Evolutionary conservation across 225 moss, liverwort and hornwort genomes (phyloP), one percentile per base, ranked within the genome.

Genomic region (Sphagnum contortum): DNA sequence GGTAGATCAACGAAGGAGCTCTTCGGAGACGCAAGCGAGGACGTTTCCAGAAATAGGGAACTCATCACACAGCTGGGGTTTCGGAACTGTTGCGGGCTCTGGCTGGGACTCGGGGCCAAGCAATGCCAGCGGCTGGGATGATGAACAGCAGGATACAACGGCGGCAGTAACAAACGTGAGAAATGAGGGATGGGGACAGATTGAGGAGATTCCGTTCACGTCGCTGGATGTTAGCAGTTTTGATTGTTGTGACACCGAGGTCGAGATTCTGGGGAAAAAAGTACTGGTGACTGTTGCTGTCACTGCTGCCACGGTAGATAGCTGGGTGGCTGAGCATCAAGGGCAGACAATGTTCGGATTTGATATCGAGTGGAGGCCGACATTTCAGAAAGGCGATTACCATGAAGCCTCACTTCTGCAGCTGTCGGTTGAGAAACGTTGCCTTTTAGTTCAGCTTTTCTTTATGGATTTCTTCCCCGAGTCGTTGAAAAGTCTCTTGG

Each of bases 341-440:
- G 59, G 55, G 5, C 58, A 64, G 54, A 79, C 74, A 2, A 66
- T 53, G 11, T 87, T 80, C 11, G 86, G 86, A 46, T 66, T 83
- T 6, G 86, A 87, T 47, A 70, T 82, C 59, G 80, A 87, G 57
- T 87, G 86, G 86, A 72, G 69, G 48, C 86, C 86, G 7, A 77
- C 80, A 52, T 66, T 62, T 4, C 69, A 57, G 5, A 80, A 72
- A 65, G 86, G 86, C 29, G 69, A 82, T 44, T 75, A 87, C 48
- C 77, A 83, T 66, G 14, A 66, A 44, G 75, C 77, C 10, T 82
- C 82, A 46, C 57, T 80, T 60, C 55, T 82, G 61, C 86, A 87
- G 80, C 71, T 87, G n/a, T 77, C 86, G 1, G 70, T 70, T 13
- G 77, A 74, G 50, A 75, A 64, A 3, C 74, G 73, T 13, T 87